Base-by-base conservation (phyloP, 2,329 filamentous ascomycete species). In the Colletotrichum brevisporum region DNA sequence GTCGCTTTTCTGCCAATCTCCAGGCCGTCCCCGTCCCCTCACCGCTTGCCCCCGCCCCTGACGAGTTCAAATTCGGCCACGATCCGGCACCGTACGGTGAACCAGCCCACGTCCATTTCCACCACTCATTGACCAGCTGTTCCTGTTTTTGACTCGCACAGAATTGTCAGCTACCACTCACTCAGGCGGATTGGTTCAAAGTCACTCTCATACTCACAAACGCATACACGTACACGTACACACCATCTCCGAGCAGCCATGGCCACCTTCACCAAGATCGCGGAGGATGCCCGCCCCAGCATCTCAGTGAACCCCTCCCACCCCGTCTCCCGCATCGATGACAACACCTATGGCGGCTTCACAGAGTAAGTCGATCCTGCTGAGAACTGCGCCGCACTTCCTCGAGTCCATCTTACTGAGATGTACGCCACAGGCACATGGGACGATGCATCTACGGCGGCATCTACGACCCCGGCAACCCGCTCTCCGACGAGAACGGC, bases 401-500 rank as follows among this genome's bases (percentile, higher is more conserved):
- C 21, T 24, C 3, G 15, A 26, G n/a, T 55, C 26, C 15, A 6
- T 13, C 31, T 48, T 6, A 45, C 55, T 69, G 24, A 69, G n/a
- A 43, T 36, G 6, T 18, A 55, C 36, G 18, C 31, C 47, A 39
- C 73, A 94, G 92, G 75, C 94, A 96, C 80, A 96, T 96, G 93
- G 93, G 93, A 75, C 89, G 93, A 71, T 96, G 93, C 83, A 94
- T 96, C 76, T 95, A 96, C 78, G 92, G 92, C 71, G 93, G 94
- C 72, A 92, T 96, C 77, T 95, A 94, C 80, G 93, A 95, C 74
- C 93, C 92, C 1, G 87, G 86, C 41, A 94, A 90, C 78, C 82
- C 89, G 3, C 85, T 94, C n/a, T 90, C 92, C 2, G 92, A 95
- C 73, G 84, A 89, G 62, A 84, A 92, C 72, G 93, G 93, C 50